These are phyloP conservation scores for Taxillus chinensis DNA, from an alignment of 164 flowering plant genomes.

Conservation along the genomic window DNA sequence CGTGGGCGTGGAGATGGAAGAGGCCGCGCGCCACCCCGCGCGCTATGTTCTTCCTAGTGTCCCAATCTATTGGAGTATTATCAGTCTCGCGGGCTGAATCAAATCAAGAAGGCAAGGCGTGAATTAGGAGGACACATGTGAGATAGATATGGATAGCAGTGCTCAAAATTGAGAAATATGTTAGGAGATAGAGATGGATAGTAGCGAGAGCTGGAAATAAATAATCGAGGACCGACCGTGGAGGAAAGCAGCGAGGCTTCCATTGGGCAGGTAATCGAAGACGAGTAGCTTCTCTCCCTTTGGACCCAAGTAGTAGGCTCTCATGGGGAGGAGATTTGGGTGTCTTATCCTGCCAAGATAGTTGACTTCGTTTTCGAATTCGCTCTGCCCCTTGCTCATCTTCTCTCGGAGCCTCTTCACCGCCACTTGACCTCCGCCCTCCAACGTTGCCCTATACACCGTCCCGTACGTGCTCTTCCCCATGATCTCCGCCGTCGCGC, in stretches of 20 bases:
- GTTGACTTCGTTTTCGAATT: neutral
- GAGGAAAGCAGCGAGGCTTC: conserved; percentile 87
- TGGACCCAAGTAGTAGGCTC: conserved; percentile 7
- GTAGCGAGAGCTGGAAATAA: neutral
- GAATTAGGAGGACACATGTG: too few relatives aligned
- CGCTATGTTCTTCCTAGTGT: conserved; percentile 77
- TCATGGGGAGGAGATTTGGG: neutral
- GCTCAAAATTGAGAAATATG: neutral
- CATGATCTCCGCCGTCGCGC: conserved; percentile 3
- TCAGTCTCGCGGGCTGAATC: conserved; percentile 84
- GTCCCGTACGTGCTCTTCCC: conserved; percentile 5
- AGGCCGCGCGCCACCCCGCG: conserved; percentile 61
- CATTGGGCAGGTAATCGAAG: conserved; percentile 22
- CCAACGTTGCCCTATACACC: conserved; percentile 2
- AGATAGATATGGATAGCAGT: neutral
- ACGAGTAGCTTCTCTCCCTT: conserved; percentile 14
- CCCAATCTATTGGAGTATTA: conserved; percentile 47
- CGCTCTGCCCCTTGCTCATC: conserved; percentile 1
- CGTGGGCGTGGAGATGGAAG: conserved; percentile 53
- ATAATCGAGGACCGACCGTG: conserved; percentile 54
- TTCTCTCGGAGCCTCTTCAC: conserved; percentile 1
- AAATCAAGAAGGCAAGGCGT: neutral
- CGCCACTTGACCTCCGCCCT: neutral
- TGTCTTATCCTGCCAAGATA: neutral
- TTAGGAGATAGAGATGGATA: neutral